These are phyloP conservation scores for Zymoseptoria passerinii DNA, from an alignment of 2,329 filamentous ascomycete species.

Conservation along the genomic window DNA sequence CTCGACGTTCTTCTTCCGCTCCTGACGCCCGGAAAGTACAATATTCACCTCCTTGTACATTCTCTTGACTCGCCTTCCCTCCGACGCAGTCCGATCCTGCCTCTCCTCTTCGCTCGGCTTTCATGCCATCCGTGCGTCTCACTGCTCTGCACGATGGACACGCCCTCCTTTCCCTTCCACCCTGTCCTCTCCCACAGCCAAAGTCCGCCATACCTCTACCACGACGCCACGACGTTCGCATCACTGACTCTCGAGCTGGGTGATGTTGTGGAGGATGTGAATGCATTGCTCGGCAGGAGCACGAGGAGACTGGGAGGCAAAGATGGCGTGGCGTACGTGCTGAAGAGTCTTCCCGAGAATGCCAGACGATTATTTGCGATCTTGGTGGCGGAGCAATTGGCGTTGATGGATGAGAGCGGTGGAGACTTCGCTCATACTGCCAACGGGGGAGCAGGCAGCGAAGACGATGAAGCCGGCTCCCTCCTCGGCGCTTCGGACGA, in stretches of 20 bases:
- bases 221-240: constrained; percentile 86
- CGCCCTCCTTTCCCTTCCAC: constrained; percentile 75
- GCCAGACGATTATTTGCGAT: constrained; percentile 80
- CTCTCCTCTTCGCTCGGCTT: constrained; percentile 62
- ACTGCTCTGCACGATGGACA: constrained; percentile 75
- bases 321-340: constrained; percentile 84
- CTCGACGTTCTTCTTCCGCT: constrained; percentile 57
- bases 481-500: constrained; percentile 17
- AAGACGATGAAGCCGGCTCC: constrained; percentile 21
- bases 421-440: constrained; percentile 29
- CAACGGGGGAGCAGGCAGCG: constrained; percentile 26
- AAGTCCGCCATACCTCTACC: constrained; percentile 78
- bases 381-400: constrained; percentile 74
- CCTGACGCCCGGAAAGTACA: constrained; percentile 43
- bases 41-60: constrained; percentile 50
- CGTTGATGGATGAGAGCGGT: constrained; percentile 46
- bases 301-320: constrained; percentile 74
- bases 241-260: constrained; percentile 60
- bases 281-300: constrained; percentile 74
- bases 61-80: constrained; percentile 76
- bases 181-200: constrained; percentile 85
- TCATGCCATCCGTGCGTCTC: constrained; percentile 64
- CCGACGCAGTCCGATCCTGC: constrained; percentile 55
- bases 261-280: constrained; percentile 82
- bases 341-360: constrained; percentile 85